Evolutionary conservation across 805 yeast genomes (phyloP), one percentile per base, ranked within the genome.

Genomic region (Ogataea pignaliae): DNA sequence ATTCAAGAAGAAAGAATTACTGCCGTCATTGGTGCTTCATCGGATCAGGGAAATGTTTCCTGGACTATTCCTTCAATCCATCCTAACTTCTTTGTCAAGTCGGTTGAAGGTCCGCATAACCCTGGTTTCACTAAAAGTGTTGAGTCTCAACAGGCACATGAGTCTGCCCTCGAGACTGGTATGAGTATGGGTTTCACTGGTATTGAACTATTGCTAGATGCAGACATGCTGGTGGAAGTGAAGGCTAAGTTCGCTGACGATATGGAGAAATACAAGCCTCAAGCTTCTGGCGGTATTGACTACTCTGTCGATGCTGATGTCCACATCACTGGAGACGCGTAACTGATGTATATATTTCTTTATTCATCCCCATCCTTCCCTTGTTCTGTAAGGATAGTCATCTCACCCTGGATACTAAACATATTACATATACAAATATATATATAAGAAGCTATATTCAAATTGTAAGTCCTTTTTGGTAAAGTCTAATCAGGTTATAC

Each of bases 21-120:
- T 11, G 47, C 51, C 11, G 44, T 41, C n/a, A 36, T 44, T 13
- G 53, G 55, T 26, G 61, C 56, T 7, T 55, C 60, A 8, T 38
- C 54, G 2, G 61, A 57, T 39, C 53, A 54, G 43, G 61, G 61
- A 15, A 54, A 55, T 40, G 55, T 57, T 29, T 53, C 58, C 3
- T 55, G 52, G 47, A 44, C 38, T 29, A 26, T 57, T 35, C 61
- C 61, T n/a, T 35, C 56, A 3, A 54, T 57, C 29, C 61, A 57
- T 34, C 53, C 52, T 12, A 49, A 49, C 39, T 55, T 55, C 26
- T 42, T 34, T 18, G 43, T 56, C n/a, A 37, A 49, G 13, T 49
- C 54, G 6, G 55, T 40, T 17, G 47, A 43, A 26, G 53, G 54
- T n/a, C 50, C 54, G 8, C 59, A 56, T 46, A 55, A 48, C 36